Percentiles rank a stretch among this genome's conserved stretches.
Conservation (phyloP, 495 filamentous ascomycete genomes). For the Staphylotrichum longicolle region DNA sequence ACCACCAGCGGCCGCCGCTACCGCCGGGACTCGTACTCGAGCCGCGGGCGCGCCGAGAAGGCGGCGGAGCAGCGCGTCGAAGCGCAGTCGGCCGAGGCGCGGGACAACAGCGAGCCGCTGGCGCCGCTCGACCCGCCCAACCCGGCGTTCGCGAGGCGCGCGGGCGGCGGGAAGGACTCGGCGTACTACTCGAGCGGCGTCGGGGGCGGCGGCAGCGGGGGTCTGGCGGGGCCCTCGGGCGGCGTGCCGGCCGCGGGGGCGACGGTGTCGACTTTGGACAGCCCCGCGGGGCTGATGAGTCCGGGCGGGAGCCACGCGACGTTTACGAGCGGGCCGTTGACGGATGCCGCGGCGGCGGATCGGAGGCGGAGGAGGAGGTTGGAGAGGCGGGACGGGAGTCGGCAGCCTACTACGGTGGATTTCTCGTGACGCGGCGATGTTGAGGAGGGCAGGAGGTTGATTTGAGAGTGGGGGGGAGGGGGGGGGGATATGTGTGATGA, state of each 20-base stretch:
- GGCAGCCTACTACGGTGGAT: slow-evolving; percentile 41
- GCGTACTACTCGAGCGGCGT: slow-evolving; percentile 53
- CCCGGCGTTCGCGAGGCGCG: slow-evolving; percentile 44
- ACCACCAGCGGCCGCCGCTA: slow-evolving; percentile 39
- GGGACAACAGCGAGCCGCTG: slow-evolving; percentile 8
- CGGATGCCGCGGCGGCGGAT: slow-evolving; percentile 36
- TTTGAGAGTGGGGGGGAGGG: no score
- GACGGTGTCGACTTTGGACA: slow-evolving; percentile 46
- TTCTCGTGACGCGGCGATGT: slow-evolving; percentile 30
- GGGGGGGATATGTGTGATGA: background rate
- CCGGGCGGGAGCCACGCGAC: slow-evolving; percentile 38
- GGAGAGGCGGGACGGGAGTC: slow-evolving; percentile 46
- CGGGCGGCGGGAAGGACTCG: slow-evolving; percentile 48
- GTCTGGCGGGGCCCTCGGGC: slow-evolving; percentile 42
- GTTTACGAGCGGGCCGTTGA: slow-evolving; percentile 32
- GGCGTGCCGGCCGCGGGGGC: slow-evolving; percentile 30
- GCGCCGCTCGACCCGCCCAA: slow-evolving; percentile 45
- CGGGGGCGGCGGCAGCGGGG: slow-evolving; percentile 17
- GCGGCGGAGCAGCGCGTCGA: slow-evolving; percentile 42
- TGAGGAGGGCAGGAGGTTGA: background rate
- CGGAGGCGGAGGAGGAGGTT: slow-evolving; percentile 47
- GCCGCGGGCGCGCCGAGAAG: slow-evolving; percentile 36
- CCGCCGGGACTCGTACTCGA: slow-evolving; percentile 39
- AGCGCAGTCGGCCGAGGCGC: slow-evolving; percentile 5
- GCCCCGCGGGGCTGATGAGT: slow-evolving; percentile 22